phyloP scores from a whole-genome alignment of 345 rosid genomes.

The Hevea brasiliensis region DNA sequence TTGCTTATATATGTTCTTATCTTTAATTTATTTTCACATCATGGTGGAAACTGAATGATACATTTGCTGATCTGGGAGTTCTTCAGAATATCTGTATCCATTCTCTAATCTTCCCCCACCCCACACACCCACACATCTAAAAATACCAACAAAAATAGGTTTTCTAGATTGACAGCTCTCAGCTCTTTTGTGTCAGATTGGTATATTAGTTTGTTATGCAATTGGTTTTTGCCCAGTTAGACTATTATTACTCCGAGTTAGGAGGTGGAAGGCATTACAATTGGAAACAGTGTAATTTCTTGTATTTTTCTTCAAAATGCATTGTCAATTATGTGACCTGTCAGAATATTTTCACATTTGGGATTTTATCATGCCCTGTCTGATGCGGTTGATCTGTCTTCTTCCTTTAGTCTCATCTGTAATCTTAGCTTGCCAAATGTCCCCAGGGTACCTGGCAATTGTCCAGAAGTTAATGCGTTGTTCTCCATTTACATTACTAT shows the following conservation, averaged over 20 bases:
- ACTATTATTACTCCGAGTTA: not conserved
- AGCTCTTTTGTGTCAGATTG: not conserved
- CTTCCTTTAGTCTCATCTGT: not conserved
- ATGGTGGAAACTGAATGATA: not conserved
- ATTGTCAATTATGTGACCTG: not conserved
- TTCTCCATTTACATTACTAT: no score
- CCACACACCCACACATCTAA: not conserved
- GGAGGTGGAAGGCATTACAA: not conserved
- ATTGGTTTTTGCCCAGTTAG: not conserved
- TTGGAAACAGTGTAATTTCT: not conserved
- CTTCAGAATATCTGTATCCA: not conserved
- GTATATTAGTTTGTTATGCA: no score
- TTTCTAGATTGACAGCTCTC: no score
- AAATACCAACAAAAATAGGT: no score
- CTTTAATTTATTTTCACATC: not conserved
- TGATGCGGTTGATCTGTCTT: not conserved
- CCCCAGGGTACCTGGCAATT: not conserved
- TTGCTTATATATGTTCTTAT: not conserved
- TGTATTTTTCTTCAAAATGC: not conserved
- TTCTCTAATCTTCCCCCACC: not conserved
- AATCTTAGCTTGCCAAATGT: not conserved
- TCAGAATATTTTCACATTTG: not conserved
- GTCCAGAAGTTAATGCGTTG: not conserved
- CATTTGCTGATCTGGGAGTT: not conserved
- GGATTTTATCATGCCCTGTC: not conserved